Evolutionary conservation across 768 basidiomycete species (phyloP).

Genomic region (Lactarius indigo): DNA sequence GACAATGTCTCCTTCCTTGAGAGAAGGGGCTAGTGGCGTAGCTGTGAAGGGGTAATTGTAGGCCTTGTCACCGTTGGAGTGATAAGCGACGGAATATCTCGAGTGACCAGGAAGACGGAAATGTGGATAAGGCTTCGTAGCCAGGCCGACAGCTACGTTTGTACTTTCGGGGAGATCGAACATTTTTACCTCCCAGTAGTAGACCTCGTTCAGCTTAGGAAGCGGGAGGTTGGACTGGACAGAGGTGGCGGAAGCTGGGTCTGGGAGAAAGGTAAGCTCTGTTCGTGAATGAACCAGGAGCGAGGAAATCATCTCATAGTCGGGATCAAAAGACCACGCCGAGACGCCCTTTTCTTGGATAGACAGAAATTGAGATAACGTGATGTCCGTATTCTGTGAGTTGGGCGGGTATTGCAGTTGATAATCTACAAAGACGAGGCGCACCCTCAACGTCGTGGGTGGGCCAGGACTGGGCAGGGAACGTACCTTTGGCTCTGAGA

Average conservation of each 20-base stretch:
- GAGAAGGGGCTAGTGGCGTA: slow-evolving; percentile 70
- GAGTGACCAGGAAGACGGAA: slow-evolving; percentile 88
- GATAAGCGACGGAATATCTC: slow-evolving; percentile 89
- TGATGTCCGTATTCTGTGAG: slow-evolving; percentile 97
- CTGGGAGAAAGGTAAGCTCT: slow-evolving; percentile 96
- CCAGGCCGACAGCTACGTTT: slow-evolving; percentile 87
- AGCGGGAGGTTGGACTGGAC: slow-evolving; percentile 97
- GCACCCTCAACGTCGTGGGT: slow-evolving; percentile 11
- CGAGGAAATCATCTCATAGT: slow-evolving; percentile 91
- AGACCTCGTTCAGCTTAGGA: slow-evolving; percentile 97
- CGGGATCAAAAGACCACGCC: slow-evolving; percentile 99
- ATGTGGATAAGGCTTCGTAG: slow-evolving; percentile 94
- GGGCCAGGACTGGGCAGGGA: background rate
- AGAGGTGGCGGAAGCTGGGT: slow-evolving; percentile 88
- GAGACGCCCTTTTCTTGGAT: slow-evolving; percentile 99
- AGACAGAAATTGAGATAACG: slow-evolving; percentile 95
- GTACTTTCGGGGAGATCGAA: slow-evolving; percentile 90
- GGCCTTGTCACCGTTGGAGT: slow-evolving; percentile 94
- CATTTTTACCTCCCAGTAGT: slow-evolving; percentile 99
- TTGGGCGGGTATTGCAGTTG: slow-evolving; percentile 90
- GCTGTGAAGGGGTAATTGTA: slow-evolving; percentile 96
- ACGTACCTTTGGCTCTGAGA: slow-evolving; percentile 80
- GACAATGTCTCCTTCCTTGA: slow-evolving; percentile 94
- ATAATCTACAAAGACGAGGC: slow-evolving; percentile 50
- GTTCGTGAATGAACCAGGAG: slow-evolving; percentile 93